Evolutionary conservation across 139 green algal genomes (phyloP).

Genomic region (Chlorella sp.): DNA sequence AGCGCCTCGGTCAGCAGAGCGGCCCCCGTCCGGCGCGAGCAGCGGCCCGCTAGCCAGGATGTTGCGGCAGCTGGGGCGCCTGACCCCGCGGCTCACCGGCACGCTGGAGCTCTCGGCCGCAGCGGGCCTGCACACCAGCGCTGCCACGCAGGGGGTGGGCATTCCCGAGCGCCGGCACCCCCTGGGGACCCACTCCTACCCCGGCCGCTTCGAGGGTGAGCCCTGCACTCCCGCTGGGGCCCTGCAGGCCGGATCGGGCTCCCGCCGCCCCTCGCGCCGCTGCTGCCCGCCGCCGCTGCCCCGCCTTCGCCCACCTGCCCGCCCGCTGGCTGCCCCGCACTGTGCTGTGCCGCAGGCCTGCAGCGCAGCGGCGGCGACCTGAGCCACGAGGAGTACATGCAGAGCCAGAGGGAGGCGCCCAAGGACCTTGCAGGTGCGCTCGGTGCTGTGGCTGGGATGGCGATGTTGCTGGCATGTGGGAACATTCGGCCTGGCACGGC

Average conservation of each 20-base stretch:
- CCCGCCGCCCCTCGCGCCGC: background rate
- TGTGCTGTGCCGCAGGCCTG: background rate
- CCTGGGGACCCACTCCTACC: background rate
- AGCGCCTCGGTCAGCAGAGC: no score
- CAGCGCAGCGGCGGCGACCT: conserved; percentile 24
- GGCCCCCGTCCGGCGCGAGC: no score
- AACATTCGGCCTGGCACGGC: no score
- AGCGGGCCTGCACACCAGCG: conserved; percentile 36
- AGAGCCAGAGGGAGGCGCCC: conserved; percentile 47
- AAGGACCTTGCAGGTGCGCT: conserved; percentile 48
- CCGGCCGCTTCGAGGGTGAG: conserved; percentile 9
- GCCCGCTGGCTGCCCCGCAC: background rate
- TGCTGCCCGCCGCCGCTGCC: background rate
- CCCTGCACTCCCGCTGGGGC: background rate
- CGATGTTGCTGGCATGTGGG: no score
- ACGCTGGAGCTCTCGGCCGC: no score
- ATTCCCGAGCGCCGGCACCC: conserved; percentile 15
- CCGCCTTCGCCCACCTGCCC: background rate
- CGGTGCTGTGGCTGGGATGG: no score
- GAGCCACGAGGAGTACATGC: conserved; percentile 34
- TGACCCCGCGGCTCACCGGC: conserved; percentile 22
- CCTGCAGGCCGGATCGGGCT: no score
- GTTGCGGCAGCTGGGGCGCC: conserved; percentile 14
- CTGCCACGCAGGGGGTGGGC: conserved; percentile 2
- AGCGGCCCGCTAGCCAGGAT: background rate